Evolutionary conservation across 2,329 filamentous ascomycete species (phyloP), one percentile per base, ranked within the genome.

Genomic region (Colletotrichum tropicale): DNA sequence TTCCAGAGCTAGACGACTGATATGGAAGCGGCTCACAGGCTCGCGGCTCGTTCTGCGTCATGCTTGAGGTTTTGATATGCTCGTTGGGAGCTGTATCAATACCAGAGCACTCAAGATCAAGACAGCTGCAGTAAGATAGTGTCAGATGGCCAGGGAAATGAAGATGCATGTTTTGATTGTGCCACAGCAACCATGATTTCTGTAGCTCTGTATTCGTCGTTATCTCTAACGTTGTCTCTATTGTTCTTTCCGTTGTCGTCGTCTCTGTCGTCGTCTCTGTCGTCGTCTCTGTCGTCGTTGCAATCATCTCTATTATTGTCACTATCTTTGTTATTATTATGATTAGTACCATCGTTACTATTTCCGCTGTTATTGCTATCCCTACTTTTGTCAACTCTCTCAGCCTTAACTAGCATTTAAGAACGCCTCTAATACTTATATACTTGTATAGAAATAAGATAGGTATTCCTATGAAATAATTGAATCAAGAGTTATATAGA

Each of bases 321-420:
- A n/a, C 9, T 48, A 48, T 12, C 18, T 48, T n/a, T 9, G 1
- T 48, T n/a, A 18, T 12, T n/a, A 5, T 48, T n/a, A 7, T 48
- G 3, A 2, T 7, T n/a, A 9, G 18, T 48, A 2, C 38, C 5
- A 9, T 21, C 1, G 38, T 48, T 2, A 21, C 6, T 3, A 2
- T 48, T 8, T 21, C 43, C 4, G 43, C n/a, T 7, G 43, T 21
- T 8, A 13, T 52, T 21, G 4, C 10, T 24, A 13, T 52, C 10
- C n/a, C n/a, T 52, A 21, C 43, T 4, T 48, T 13, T 21, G 4
- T 21, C n/a, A 24, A 52, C 10, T 21, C 6, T 13, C 43, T 8
- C n/a, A 52, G 43, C 43, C 43, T 21, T 2, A 21, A 48, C 43
- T 4, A 4, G 2, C 10, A 7, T 8, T 48, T 8, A 10, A 48